A percentile compares a stretch with the other conserved stretches of the same genome.
Conservation (phyloP, 148 eudicot genomes). For the Simmondsia chinensis region DNA sequence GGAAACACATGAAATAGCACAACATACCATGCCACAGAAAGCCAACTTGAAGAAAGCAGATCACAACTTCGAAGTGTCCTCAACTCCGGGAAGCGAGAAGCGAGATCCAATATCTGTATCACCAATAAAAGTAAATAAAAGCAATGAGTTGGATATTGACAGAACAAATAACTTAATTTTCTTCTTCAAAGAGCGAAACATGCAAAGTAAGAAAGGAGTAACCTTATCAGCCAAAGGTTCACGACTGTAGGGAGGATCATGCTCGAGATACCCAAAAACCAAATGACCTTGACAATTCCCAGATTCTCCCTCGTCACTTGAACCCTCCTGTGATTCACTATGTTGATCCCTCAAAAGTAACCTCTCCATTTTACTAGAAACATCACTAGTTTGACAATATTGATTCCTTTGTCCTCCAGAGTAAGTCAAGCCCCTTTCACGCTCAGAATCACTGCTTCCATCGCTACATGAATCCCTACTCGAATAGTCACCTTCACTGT, state of each 20-base stretch:
- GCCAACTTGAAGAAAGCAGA: conserved; percentile 64
- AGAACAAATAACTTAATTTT: neutral
- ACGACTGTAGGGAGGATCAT: conserved; percentile 57
- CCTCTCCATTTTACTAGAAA: conserved; percentile 21
- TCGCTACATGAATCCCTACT: conserved; percentile 78
- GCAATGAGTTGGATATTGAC: neutral
- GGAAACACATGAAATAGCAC: neutral
- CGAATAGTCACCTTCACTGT: conserved; percentile 53
- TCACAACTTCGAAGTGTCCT: conserved; percentile 73
- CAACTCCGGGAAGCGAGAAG: conserved; percentile 48
- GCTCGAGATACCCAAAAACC: conserved; percentile 66
- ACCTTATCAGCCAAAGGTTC: conserved; percentile 89
- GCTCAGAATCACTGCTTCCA: conserved; percentile 74
- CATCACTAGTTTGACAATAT: conserved; percentile 18
- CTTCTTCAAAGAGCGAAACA: neutral
- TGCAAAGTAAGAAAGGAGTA: conserved; percentile 4
- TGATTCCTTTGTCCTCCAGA: conserved; percentile 21
- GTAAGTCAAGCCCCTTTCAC: conserved; percentile 32
- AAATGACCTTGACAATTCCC: conserved; percentile 34
- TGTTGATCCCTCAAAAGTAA: conserved; percentile 31
- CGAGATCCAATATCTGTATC: conserved; percentile 60
- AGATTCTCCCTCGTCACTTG: conserved; percentile 76
- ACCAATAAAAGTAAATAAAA: conserved; percentile 4
- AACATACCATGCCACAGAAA: conserved; percentile 90
- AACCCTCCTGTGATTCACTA: conserved; percentile 44